Conservation (phyloP, 495 filamentous ascomycete genomes). For the Entonaema liquescens region DNA sequence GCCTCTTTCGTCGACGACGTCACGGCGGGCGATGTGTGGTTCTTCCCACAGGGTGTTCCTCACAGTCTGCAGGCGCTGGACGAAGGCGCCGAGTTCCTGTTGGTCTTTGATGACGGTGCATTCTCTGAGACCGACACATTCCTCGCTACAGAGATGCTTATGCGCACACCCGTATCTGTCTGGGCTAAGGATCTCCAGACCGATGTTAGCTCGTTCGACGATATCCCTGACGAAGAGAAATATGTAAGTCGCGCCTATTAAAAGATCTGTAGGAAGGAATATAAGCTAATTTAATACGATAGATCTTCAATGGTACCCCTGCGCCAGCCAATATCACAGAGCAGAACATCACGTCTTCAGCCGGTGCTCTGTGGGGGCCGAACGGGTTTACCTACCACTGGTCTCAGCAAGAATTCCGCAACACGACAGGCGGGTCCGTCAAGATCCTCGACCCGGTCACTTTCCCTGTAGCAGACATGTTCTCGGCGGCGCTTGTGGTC, state of each 20-base stretch:
- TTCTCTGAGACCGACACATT: constrained; percentile 77
- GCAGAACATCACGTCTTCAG: constrained; percentile 68
- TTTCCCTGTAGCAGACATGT: constrained; percentile 67
- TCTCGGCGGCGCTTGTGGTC: constrained; percentile 70
- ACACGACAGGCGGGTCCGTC: constrained; percentile 68
- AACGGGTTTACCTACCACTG: constrained; percentile 73
- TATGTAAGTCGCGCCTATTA: constrained; percentile 51
- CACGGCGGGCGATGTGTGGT: constrained; percentile 74
- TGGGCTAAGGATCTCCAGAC: constrained; percentile 70
- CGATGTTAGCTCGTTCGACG: constrained; percentile 62
- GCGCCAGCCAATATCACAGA: constrained; percentile 66
- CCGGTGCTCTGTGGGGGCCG: constrained; percentile 62
- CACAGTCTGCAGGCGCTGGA: constrained; percentile 74
- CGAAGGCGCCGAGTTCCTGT: constrained; percentile 71
- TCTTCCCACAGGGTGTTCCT: constrained; percentile 71
- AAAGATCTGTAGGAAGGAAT: neutral
- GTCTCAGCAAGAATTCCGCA: constrained; percentile 66
- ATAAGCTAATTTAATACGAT: constrained; percentile 2
- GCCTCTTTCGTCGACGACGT: constrained; percentile 73
- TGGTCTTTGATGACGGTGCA: constrained; percentile 74
- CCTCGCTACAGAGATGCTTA: constrained; percentile 70
- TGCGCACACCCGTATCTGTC: constrained; percentile 68
- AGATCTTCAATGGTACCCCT: constrained; percentile 72
- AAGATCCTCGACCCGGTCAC: constrained; percentile 71
- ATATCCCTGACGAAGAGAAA: constrained; percentile 66